Base-by-base conservation (phyloP, 495 filamentous ascomycete species). In the Hypomontagnella monticulosa region DNA sequence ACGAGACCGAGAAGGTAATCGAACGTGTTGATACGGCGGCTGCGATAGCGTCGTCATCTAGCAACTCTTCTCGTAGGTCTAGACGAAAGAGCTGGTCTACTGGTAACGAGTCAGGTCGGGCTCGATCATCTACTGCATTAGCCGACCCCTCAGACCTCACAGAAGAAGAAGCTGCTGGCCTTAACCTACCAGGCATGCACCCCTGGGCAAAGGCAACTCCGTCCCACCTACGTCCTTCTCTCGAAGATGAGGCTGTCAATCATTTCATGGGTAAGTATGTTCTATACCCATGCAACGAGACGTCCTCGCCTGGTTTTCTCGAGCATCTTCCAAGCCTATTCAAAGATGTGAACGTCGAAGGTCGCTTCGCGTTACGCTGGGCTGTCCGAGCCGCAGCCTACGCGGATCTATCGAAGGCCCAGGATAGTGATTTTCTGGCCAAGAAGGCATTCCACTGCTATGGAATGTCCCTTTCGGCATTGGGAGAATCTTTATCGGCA, bases 201-300 rank as follows among this genome's bases (percentile, higher is more conserved):
- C 57, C 57, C 0, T 67, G 52, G 57, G 33, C 34, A 0, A 67
- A 67, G 30, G 19, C 27, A 1, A 48, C 18, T 4, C 46, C 57
- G 11, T 15, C 9, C 11, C 48, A 53, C 23, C 23, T 67, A 7
- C 52, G 42, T 4, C 58, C 66, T 33, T 15, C 63, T 9, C 47
- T 52, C 0, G 75, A 77, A 57, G 71, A 78, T 15, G 53, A 67
- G 33, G 69, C 61, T 7, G 69, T 75, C 37, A 40, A 63, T 46
- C 41, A 48, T 1, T 78, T 76, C 53, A 59, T 76, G 20, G 75
- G 71, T 32, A 75, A 70, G 54, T 76, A 76, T 61, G 71, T 76
- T 20, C 64, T 78, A 34, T 75, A 76, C 19, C 72, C 74, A 14
- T 76, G 72, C 55, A 73, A 69, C 40, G 60, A 73, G 44, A 63